A percentile compares a stretch with the other conserved stretches of the same genome.
These are phyloP conservation scores for Solanum chilense DNA, from an alignment of 257 asterid genomes.

Conservation along the genomic window DNA sequence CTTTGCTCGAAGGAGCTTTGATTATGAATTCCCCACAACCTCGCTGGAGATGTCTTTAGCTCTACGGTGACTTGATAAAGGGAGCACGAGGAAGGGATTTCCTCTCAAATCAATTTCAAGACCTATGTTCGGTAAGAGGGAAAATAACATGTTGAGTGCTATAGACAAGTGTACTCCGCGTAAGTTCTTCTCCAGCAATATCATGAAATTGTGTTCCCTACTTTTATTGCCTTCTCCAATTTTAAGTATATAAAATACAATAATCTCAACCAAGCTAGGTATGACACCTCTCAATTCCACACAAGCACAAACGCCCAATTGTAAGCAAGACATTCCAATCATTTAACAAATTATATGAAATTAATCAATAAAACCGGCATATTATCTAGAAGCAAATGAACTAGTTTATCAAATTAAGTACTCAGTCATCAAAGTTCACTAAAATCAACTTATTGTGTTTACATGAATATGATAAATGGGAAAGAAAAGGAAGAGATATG, in stretches of 20 bases:
- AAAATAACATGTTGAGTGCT: background rate
- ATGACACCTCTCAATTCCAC: background rate
- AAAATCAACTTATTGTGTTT: background rate
- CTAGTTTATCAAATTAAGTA: background rate
- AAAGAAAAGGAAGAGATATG: background rate
- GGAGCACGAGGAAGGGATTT: background rate
- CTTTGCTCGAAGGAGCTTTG: background rate
- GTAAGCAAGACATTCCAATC: background rate
- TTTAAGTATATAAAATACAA: background rate
- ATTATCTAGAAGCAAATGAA: background rate
- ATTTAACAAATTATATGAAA: background rate
- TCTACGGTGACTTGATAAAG: background rate
- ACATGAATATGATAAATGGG: background rate
- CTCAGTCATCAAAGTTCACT: background rate
- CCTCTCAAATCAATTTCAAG: background rate
- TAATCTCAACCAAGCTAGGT: background rate
- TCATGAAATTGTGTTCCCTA: background rate
- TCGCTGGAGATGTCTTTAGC: background rate
- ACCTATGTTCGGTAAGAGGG: background rate
- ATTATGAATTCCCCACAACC: background rate
- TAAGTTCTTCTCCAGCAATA: background rate
- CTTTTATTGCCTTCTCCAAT: background rate
- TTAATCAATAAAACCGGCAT: background rate
- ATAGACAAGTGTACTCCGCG: background rate
- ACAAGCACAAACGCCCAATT: background rate